Base-by-base conservation (phyloP, 805 yeast genomes). In the Naumovozyma castellii region DNA sequence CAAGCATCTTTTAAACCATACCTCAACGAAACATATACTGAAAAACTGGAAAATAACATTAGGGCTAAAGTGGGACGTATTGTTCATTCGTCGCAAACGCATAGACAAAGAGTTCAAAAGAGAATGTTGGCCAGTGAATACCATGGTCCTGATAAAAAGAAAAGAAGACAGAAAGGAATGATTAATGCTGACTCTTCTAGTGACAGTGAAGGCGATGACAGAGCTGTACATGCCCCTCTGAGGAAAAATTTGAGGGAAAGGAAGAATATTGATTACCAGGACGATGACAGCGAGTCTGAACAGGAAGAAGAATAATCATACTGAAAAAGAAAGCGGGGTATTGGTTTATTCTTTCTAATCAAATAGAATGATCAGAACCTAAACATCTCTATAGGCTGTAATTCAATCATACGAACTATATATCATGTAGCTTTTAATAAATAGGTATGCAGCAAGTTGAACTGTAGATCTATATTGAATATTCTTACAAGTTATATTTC, bases 1-100 rank as follows among this genome's bases (percentile, higher is more conserved):
- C 81, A 77, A 43, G 61, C 57, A 12, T 70, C 78, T 0, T 66
- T 75, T 3, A 74, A 65, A 15, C 69, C 75, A 2, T 84, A 69
- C 49, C 67, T 84, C 29, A 69, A 77, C 1, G 79, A 76, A 13
- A 51, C 53, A 1, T 72, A 18, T 56, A 41, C 69, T 25, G 61
- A 61, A 28, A 64, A 61, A 31, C 53, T 80, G 18, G 47, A 44
- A 10, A 40, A 36, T 2, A 62, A 57, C 22, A 59, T 65, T 9
- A 61, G 51, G 34, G 49, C 55, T 13, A 65, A 64, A 44, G 58
- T 66, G 18, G 50, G 51, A 15, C 47, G 57, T 15, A 47, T 64
- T 8, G 40, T 55, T 5, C 44, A 53, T 28, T 43, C 55, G 3
- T 53, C 60, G 34, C 61, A 43, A 51, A 56, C 55, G 39, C 55